Evolutionary conservation across 2,329 filamentous ascomycete genomes (phyloP).

Genomic region (Fusarium humuli): DNA sequence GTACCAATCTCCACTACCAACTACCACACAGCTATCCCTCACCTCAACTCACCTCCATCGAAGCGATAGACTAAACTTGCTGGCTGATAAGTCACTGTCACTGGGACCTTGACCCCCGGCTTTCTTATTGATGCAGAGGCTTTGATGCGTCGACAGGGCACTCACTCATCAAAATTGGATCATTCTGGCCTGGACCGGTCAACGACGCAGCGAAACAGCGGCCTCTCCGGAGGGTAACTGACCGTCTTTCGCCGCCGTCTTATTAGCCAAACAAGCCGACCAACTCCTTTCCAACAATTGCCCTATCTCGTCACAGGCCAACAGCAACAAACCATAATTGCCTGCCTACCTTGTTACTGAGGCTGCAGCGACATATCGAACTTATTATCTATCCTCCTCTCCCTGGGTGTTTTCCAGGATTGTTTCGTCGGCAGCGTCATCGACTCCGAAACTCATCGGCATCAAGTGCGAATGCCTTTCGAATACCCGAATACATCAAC

Average conservation of each 20-base stretch:
- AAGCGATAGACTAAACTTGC: constrained; percentile 38
- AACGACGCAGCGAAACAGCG: constrained; percentile 33
- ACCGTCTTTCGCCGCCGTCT: constrained; percentile 39
- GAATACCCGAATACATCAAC: constrained; percentile 5
- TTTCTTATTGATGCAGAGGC: constrained; percentile 25
- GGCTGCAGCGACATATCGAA: constrained; percentile 6
- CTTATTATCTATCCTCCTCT: constrained; percentile 12
- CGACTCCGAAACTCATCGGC: constrained; percentile 32
- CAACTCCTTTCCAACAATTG: constrained; percentile 34
- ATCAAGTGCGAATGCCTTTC: constrained; percentile 16
- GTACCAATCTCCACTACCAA: background rate
- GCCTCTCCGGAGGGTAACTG: constrained; percentile 38
- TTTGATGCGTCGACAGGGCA: constrained; percentile 34
- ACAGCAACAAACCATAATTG: constrained; percentile 1
- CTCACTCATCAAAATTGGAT: constrained; percentile 35
- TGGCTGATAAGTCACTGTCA: constrained; percentile 31
- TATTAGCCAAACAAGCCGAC: constrained; percentile 19
- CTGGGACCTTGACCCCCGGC: constrained; percentile 19
- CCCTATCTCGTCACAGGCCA: constrained; percentile 20
- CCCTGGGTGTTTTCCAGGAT: constrained; percentile 2
- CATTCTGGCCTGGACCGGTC: constrained; percentile 39
- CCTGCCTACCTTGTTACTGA: constrained; percentile 8
- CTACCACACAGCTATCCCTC: constrained; percentile 22
- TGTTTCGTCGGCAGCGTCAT: constrained; percentile 14
- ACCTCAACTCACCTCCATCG: constrained; percentile 17